phyloP scores from a whole-genome alignment of 2,329 filamentous ascomycete genomes.

The Pseudomassariella vexata region DNA sequence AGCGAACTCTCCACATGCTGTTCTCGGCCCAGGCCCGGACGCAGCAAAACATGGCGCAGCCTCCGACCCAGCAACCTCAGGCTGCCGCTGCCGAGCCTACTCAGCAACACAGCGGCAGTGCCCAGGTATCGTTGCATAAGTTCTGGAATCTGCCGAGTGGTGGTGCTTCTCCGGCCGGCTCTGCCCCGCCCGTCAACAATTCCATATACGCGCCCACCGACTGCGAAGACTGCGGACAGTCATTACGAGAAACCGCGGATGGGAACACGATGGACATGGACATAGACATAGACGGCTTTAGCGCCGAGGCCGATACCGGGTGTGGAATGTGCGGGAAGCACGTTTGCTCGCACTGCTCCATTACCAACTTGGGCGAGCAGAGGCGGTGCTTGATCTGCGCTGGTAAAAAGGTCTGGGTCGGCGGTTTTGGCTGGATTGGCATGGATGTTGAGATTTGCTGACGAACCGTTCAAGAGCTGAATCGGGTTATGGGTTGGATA shows the following conservation, averaged over 20 bases:
- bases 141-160: conserved; percentile 58
- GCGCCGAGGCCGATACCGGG: conserved; percentile 23
- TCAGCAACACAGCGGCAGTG: conserved; percentile 12
- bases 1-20: conserved; percentile 51
- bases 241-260: conserved; percentile 17
- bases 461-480: too few species aligned
- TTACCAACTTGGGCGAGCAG: conserved; percentile 51
- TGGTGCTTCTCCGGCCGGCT: conserved; percentile 23
- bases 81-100: conserved; percentile 8
- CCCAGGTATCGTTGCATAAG: conserved; percentile 50
- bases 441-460: too few species aligned
- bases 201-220: conserved; percentile 22
- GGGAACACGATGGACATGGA: conserved; percentile 30
- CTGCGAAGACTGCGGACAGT: conserved; percentile 50
- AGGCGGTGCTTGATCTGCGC: conserved; percentile 49
- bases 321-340: conserved; percentile 48
- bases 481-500: too few species aligned
- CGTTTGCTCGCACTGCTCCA: conserved; percentile 54
- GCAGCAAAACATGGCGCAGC: conserved; percentile 20
- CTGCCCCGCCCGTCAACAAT: conserved; percentile 10
- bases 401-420: conserved; percentile 15
- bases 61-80: conserved; percentile 13
- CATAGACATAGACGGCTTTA: conserved; percentile 32
- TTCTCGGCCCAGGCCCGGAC: conserved; percentile 46
- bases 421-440: conserved; percentile 1